Base-by-base conservation (phyloP, 257 asterid genomes). In the Eucommia ulmoides region DNA sequence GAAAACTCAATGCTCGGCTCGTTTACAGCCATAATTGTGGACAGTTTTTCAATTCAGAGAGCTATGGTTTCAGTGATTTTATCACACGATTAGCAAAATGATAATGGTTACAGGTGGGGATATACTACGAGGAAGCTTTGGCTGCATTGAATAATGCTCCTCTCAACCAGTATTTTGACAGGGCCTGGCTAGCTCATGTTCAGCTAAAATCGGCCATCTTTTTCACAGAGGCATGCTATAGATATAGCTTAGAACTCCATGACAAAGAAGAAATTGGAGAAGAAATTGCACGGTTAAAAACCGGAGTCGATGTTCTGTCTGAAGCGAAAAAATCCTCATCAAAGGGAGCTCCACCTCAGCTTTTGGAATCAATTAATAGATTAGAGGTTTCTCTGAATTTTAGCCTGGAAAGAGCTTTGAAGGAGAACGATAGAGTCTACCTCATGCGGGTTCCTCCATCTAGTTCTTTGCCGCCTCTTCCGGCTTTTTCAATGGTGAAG, bases 361-460 rank as follows among this genome's bases (percentile, higher is more conserved):
- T 91, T 58, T 38, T 81, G 61, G 96, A 86, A 55, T 93, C 93
- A 45, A 65, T 77, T 23, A 83, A 52, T 63, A 86, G 86, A 60
- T 57, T 91, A 65, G 98, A 91, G 58, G 57, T 73, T 53, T 82
- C 62, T 68, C 54, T 81, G 42, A 86, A 72, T 59, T 68, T 20
- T 51, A 91, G 86, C 74, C 72, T 91, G 69, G 96, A 83, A 65
- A 81, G 88, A 71, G 96, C 95, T 25, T 26, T 75, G 70, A 91
- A 83, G 80, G 99, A 91, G 83, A 91, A 91, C 50, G 93, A 91
- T 24, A 83, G 99, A 61, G 99, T 91, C 41, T 91, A 91, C 67
- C 78, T 86, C 41, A 83, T 91, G 94, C 73, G 94, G 80, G 84
- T 91, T 66, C 98, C 98, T 46, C 69, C 82, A 23, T 79, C 88